Conservation (phyloP, 768 basidiomycete genomes). For the Mycena chlorophos region DNA sequence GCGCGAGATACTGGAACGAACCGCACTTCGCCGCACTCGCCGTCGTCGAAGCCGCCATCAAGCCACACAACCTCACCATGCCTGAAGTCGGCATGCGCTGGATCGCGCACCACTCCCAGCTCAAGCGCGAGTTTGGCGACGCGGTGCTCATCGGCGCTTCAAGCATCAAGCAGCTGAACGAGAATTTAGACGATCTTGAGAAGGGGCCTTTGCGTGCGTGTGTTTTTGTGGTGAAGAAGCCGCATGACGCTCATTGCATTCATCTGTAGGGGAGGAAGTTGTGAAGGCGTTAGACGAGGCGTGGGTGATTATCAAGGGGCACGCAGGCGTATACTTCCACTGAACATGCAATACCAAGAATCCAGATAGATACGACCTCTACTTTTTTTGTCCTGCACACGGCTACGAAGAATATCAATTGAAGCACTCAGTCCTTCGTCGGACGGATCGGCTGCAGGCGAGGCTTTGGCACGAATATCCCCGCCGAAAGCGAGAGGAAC, state of each 20-base stretch:
- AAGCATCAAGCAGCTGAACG: slow-evolving; percentile 42
- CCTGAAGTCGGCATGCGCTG: slow-evolving; percentile 48
- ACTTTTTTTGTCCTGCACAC: no score
- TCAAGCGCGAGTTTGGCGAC: slow-evolving; percentile 34
- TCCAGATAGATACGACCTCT: no score
- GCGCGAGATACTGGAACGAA: slow-evolving; percentile 33
- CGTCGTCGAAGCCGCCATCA: slow-evolving; percentile 20
- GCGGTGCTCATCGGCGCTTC: slow-evolving; percentile 49
- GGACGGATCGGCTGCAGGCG: not conserved
- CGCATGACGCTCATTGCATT: no score
- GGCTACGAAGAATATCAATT: no score
- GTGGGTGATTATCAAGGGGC: no score
- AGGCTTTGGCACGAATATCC: not conserved
- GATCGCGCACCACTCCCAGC: slow-evolving; percentile 45
- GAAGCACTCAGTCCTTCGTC: not conserved
- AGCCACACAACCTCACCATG: slow-evolving; percentile 38
- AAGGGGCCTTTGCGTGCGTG: slow-evolving; percentile 29
- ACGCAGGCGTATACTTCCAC: no score
- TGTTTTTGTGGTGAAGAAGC: no score
- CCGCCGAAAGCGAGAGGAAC: not conserved
- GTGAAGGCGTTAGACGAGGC: slow-evolving; percentile 8
- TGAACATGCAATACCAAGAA: no score
- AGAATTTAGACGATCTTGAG: slow-evolving; percentile 30
- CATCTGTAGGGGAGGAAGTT: slow-evolving; percentile 10
- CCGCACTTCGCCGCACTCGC: slow-evolving; percentile 26